Evolutionary conservation across 169 alveolate genomes (phyloP), one percentile per base, ranked within the genome.

Genomic region (Blepharisma undulans): DNA sequence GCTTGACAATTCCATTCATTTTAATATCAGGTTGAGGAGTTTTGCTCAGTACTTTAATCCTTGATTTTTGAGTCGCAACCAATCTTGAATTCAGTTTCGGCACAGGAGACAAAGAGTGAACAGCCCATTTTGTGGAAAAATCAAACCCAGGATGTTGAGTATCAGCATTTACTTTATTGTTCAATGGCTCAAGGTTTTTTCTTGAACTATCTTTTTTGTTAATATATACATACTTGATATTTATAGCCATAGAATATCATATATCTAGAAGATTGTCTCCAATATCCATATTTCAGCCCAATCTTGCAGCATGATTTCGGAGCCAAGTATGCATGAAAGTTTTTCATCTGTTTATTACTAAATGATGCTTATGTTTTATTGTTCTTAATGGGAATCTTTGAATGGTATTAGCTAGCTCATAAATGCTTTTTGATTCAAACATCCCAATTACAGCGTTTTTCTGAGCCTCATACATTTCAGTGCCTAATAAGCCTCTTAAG

Each of bases 401-500:
- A 5, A 29, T 29, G 80, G 80, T 74, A 0, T 32, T 22, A 30
- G 89, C 29, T 1, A 34, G 29, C 22, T 82, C 76, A 19, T 82
- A 25, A 6, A 82, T 22, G 32, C 60, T 82, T n/a, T 22, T 36
- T 21, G 6, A 2, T n/a, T 48, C 89, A 34, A 82, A n/a, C 77
- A 60, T 60, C 7, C 60, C 78, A 78, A 82, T 34, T 0, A 82
- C 76, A n/a, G 33, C 25, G 6, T 60, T 22, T 82, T 82, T 82
- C 30, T 34, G 33, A 19, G 29, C 1, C 76, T 82, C 89, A 82
- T 25, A 82, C 33, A 21, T 82, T 8, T 32, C 89, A 60, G 89
- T 82, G 29, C 89, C 89, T 22, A 82, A n/a, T 25, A 34, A 7
- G 14, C 89, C 89, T 36, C 89, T 82, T 82, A 82, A 48, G 36